Evolutionary conservation across 1,139 yeast genomes (phyloP), one percentile per base, ranked within the genome.

Genomic region (Pichia sp.): DNA sequence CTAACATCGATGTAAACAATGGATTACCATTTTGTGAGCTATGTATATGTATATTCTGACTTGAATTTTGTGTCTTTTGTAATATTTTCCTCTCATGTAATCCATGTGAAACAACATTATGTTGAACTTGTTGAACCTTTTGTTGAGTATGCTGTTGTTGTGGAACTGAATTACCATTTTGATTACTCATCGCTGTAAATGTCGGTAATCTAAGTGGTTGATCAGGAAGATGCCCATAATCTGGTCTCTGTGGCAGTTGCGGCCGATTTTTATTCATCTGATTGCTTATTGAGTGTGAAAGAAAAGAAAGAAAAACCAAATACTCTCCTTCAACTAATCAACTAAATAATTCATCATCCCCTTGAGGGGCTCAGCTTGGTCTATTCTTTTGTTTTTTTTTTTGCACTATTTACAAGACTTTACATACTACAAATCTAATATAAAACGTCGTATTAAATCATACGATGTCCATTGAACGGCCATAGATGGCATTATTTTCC

Each of bases 381-480:
- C 6, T 26, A n/a, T 14, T 18, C 5, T 26, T n/a, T 14, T 9
- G 7, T 26, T 14, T 18, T 26, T 12, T 26, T 26, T 14, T 5
- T 3, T 26, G 18, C 15, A 26, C 15, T 14, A 22, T 22, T 22
- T 22, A 26, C 18, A 26, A 14, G 4, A 14, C 3, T 5, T 14
- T 10, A n/a, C n/a, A n/a, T n/a, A 8, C 17, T 28, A 35, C 25
- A 35, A 22, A 22, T 35, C 38, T 6, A 23, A 17, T 5, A 40
- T 15, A 19, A 28, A 15, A 15, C 31, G 40, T 19, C 44, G 40
- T 26, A 38, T 35, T 6, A 39, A 19, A 25, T 43, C 97, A 61
- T 84, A 89, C 47, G 84, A 77, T 45, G 84, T 67, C 96, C 96
- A 91, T 47, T 89, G 84, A 18, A 89, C 88, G 3, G 97, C 97